Conservation (phyloP, 139 green algal species). For the Chlorella vulgaris region DNA sequence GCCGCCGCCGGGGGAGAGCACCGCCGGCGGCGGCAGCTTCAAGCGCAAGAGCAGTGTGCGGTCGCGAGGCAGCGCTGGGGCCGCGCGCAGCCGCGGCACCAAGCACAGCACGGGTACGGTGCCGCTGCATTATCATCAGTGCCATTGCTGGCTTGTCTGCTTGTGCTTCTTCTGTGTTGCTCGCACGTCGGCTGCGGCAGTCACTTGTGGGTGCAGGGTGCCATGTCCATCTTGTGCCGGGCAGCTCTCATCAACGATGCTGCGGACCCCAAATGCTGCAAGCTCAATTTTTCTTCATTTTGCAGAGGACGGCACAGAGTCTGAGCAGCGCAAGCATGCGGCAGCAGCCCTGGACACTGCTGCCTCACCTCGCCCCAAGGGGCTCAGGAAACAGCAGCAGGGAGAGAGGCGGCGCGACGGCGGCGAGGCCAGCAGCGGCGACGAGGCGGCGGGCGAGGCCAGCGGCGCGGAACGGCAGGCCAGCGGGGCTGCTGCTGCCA, state of each 20-base stretch:
- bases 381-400: background rate
- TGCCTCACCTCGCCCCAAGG: background rate
- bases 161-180: background rate
- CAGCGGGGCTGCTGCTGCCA: background rate
- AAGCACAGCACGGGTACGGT: constrained; percentile 27
- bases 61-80: constrained; percentile 4
- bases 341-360: constrained; percentile 14
- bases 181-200: too few relatives aligned
- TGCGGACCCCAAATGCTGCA: too few relatives aligned
- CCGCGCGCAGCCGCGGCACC: constrained; percentile 21
- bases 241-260: background rate
- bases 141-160: background rate
- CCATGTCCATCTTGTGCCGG: too few relatives aligned
- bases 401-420: background rate
- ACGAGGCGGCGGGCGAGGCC: background rate
- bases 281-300: background rate
- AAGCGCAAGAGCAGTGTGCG: constrained; percentile 1
- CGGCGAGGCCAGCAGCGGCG: background rate
- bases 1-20: background rate
- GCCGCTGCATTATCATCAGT: too few relatives aligned
- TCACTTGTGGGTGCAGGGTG: too few relatives aligned
- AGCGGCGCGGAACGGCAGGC: background rate
- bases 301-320: constrained; percentile 18
- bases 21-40: background rate
- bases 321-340: background rate